Evolutionary conservation across 345 rosid species (phyloP), one percentile per base, ranked within the genome.

Genomic region (Heritiera littoralis): DNA sequence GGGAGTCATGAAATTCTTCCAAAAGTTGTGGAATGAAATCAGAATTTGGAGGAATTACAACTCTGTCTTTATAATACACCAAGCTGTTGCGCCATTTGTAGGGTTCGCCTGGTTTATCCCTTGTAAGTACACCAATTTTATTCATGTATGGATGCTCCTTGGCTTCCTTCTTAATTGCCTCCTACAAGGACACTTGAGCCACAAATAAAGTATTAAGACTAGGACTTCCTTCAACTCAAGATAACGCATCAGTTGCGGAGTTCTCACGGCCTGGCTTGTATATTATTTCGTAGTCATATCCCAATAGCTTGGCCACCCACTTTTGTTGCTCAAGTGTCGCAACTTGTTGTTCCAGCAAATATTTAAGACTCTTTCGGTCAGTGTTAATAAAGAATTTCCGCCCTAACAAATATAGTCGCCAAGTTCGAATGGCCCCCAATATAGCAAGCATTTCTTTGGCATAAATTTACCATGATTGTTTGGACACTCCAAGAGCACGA

Each of bases 211-310:
- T 11, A 8, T 46, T 1, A 1, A 46, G 1, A 8, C 11, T 46
- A 5, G 51, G 51, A 0, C 2, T 1, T 0, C 2, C 2, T 1
- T 8, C 12, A 1, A 7, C 1, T 2, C 51, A 0, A 9, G 51
- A 46, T 1, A 46, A 9, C 1, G 51, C 51, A 46, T 46, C 51
- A 46, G 7, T 11, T 7, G 51, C 12, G 10, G 1, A 0, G 7
- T 46, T 59, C 63, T 35, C 2, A 7, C 23, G 1, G 1, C 71
- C 23, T 17, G 18, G 40, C 17, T 66, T 66, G 7, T 66, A 66
- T 0, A 1, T 4, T 4, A 38, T 35, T 5, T 18, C 58, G 28
- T 23, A 14, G 18, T 72, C 75, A 10, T 17, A 72, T 6, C 60
- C 75, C 43, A 72, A 2, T 2, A 72, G 15, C 13, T 72, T 72